Base-by-base conservation (phyloP, 2,329 filamentous ascomycete species). In the Lachnellula cervina region DNA sequence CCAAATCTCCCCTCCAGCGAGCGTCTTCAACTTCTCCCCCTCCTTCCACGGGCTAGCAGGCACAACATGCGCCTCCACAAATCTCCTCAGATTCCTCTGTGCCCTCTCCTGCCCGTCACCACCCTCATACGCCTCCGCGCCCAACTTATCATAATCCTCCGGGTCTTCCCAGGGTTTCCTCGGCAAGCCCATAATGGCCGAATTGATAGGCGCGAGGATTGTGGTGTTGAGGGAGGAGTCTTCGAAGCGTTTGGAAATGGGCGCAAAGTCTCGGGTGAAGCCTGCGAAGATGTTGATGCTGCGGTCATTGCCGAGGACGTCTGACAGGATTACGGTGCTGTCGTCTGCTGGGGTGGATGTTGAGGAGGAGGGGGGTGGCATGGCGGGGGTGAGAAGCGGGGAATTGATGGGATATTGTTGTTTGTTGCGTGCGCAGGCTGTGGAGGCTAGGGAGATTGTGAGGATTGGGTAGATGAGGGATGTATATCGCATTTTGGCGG, bases 141-240 rank as follows among this genome's bases (percentile, higher is more conserved):
- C 90, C 3, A 88, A 74, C 1, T 72, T 71, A 3, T 77, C 74
- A 69, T 94, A 93, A 62, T 96, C 91, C 51, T 79, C 73, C 0
- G 88, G 82, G 60, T 92, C 77, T 65, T 88, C 89, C 90, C 90
- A 96, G 0, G 92, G 92, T 71, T 97, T 97, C 51, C 87, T 80
- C 0, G 91, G 89, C 23, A 97, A 76, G 0, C 73, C 76, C 62
- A 88, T 87, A 67, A 99, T 83, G 3, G 86, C 90, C 17, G 81
- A 84, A 76, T 99, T 97, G 52, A 89, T 76, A 0, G 94, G 94
- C 5, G 92, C 93, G 2, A 97, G 82, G 23, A 97, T 84, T 2
- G 91, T 97, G 16, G 89, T 89, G 69, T 93, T 92, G 56, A 80
- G 72, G 0, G 74, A 68, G 0, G 78, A 71, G 68, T 90, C 81